Evolutionary conservation across 2,329 filamentous ascomycete genomes (phyloP), one percentile per base, ranked within the genome.

Genomic region (Fusarium xyrophilum): DNA sequence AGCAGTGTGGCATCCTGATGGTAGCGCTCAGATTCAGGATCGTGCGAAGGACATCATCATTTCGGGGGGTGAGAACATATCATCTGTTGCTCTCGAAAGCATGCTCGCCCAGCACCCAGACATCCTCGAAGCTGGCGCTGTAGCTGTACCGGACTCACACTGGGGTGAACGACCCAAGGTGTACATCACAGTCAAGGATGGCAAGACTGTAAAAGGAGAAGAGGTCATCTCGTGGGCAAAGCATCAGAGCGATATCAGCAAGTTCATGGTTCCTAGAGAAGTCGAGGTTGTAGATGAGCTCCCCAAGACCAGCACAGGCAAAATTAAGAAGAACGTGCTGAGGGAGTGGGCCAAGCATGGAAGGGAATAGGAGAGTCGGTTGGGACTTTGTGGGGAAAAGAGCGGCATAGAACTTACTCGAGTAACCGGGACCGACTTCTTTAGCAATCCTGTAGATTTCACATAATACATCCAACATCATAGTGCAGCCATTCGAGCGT

Each of bases 41-140:
- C 87, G 96, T 23, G 92, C 93, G 17, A 99, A 99, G 82, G 96
- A 99, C 76, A 97, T 99, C 55, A 99, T 99, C 75, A 99, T 99
- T 67, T 96, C 92, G 55, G 94, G 95, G 47, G 96, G 96, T 60
- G 96, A 99, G 79, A 99, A 99, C 78, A 98, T 99, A 66, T 97
- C 93, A 5, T 96, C 92, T 0, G 91, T 99, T 3, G 93, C 96
- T 0, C 85, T 99, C 6, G 96, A 99, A 80, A 88, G 90, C 63
- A 93, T 97, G 89, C 86, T 99, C 3, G 91, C 91, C 9, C 90
- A 93, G 50, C 96, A 99, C 77, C 93, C 94, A 0, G 89, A 93
- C 69, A 88, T 99, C 38, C 87, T 99, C 27, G 96, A 99, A 81
- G 94, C 91, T 2, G 96, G 93, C 38, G 94, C 97, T 33, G 93